phyloP scores from a whole-genome alignment of 2,329 filamentous ascomycete species.

The Allantophomopsis cytisporea region DNA sequence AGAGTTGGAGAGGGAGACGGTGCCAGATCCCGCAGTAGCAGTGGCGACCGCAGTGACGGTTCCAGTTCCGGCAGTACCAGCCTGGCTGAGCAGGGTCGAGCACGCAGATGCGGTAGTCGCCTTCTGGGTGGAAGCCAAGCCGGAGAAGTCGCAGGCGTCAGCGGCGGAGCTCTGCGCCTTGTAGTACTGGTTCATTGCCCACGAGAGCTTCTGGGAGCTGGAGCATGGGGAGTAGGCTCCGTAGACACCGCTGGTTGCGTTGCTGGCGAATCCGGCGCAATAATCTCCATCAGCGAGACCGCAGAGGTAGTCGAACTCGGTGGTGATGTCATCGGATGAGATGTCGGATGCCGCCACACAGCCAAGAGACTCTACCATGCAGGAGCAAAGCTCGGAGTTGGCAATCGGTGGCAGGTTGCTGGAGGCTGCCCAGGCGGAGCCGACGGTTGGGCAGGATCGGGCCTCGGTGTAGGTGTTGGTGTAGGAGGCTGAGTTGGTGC shows the following conservation, averaged over 20 bases:
- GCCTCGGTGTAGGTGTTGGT: slow-evolving; percentile 54
- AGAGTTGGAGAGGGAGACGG: slow-evolving; percentile 12
- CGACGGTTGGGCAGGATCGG: slow-evolving; percentile 55
- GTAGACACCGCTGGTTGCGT: slow-evolving; percentile 55
- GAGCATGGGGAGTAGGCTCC: slow-evolving; percentile 71
- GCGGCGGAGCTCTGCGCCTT: slow-evolving; percentile 34
- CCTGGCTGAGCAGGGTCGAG: slow-evolving; percentile 42
- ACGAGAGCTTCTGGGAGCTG: slow-evolving; percentile 56
- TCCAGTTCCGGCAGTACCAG: slow-evolving; percentile 45
- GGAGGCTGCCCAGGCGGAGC: slow-evolving; percentile 54
- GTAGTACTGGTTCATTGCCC: slow-evolving; percentile 64
- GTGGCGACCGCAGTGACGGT: slow-evolving; percentile 33
- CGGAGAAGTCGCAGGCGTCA: slow-evolving; percentile 58
- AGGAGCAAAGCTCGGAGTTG: slow-evolving; percentile 66
- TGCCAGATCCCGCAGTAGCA: slow-evolving; percentile 19
- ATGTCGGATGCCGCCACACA: slow-evolving; percentile 54
- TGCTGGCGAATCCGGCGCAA: slow-evolving; percentile 56
- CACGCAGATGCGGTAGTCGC: slow-evolving; percentile 37
- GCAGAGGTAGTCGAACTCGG: slow-evolving; percentile 64
- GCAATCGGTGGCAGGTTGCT: slow-evolving; percentile 67
- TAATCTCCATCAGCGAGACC: slow-evolving; percentile 33
- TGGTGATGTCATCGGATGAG: slow-evolving; percentile 41
- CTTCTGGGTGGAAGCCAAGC: slow-evolving; percentile 42
- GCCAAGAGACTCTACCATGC: slow-evolving; percentile 64
- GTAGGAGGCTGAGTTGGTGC: slow-evolving; percentile 56